Evolutionary conservation across 331 rosid genomes (phyloP).

Genomic region (Acacia concinna): DNA sequence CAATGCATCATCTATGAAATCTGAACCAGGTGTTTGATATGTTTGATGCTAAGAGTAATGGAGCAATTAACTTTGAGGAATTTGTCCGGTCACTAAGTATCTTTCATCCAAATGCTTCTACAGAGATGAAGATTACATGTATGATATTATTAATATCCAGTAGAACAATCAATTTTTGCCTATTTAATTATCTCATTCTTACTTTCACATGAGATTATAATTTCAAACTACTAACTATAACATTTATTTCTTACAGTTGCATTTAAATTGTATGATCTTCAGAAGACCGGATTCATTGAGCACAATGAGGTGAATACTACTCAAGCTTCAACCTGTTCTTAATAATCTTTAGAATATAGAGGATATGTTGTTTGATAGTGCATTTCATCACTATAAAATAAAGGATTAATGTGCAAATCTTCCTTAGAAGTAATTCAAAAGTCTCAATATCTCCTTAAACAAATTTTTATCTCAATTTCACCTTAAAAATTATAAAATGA

Average conservation of each 20-base stretch:
- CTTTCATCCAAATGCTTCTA: conserved; percentile 68
- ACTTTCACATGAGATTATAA: conserved; percentile 7
- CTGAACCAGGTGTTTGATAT: conserved; percentile 63
- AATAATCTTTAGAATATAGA: not conserved
- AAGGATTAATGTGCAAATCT: no score
- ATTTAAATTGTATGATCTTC: conserved; percentile 67
- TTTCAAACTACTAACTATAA: not conserved
- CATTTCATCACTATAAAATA: no score
- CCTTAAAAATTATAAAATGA: no score
- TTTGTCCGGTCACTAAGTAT: conserved; percentile 68
- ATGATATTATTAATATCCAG: conserved; percentile 24
- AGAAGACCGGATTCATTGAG: conserved; percentile 61
- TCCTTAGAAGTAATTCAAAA: no score
- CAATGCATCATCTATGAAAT: not conserved
- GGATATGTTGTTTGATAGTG: not conserved
- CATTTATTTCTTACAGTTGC: conserved; percentile 49
- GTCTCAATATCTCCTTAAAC: no score
- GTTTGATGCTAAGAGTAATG: conserved; percentile 68
- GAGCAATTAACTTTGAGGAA: conserved; percentile 69
- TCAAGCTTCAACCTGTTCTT: conserved; percentile 5
- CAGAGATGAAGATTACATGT: conserved; percentile 65
- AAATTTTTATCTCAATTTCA: no score
- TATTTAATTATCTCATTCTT: not conserved
- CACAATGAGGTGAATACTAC: conserved; percentile 46
- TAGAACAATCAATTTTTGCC: conserved; percentile 13